Evolutionary conservation across 2,329 filamentous ascomycete species (phyloP), one percentile per base, ranked within the genome.

Genomic region (Monilinia polystroma): DNA sequence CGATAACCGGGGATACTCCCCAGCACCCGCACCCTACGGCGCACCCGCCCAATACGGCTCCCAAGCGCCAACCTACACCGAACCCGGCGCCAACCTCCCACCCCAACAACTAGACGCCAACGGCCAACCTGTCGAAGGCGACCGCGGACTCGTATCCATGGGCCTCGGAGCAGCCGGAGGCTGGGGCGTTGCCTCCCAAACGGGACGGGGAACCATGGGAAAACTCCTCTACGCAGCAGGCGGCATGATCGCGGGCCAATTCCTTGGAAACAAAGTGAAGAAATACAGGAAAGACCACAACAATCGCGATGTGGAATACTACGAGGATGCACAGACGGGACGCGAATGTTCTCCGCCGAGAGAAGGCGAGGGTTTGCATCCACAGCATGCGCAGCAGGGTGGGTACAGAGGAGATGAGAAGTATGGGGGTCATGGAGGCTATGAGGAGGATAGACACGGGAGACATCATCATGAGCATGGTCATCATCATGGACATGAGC

Each of bases 261-360:
- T 66, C 5, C 32, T 51, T 4, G 63, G 63, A 8, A 66, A 66
- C n/a, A 51, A 59, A 26, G 35, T 66, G 0, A 66, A 66, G 47
- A 66, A 66, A 12, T 51, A 52, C 12, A 16, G 45, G 10, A 66
- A 60, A 14, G 54, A 63, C n/a, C 47, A 66, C 8, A 66, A 66
- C 32, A 38, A 58, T 11, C 52, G 52, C 5, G 52, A 65, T 16
- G 63, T 49, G 18, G 63, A 65, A 29, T 65, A 58, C 26, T 65
- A 47, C 10, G 63, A 58, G 59, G 57, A 63, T 18, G 43, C 32
- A 12, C 54, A 56, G 16, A 55, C 51, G 26, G 59, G 51, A 0
- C 29, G 59, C 14, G 65, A 63, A 58, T 60, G 63, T 35, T 51
- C 55, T 14, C 63, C 63, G 26, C 63, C 63, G 18, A 11, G 55